Evolutionary conservation across 306 rosid species (phyloP).

Genomic region (Herpetospermum pedunculosum): DNA sequence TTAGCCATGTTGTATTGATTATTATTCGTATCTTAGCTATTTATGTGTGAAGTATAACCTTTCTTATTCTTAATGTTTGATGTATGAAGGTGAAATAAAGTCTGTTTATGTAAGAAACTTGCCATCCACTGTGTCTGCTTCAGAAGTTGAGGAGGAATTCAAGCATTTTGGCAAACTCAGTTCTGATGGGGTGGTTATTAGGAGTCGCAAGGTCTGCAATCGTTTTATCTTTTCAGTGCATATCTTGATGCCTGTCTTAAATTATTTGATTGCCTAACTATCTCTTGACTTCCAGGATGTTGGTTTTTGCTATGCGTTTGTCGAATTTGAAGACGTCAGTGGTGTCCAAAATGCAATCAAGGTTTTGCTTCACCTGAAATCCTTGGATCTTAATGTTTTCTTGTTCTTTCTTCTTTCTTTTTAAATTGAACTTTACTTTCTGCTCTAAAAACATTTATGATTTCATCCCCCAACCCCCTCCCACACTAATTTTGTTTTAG

Average conservation of each 20-base stretch:
- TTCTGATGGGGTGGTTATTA: conserved; percentile 72
- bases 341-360: conserved; percentile 87
- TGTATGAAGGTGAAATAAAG: conserved; percentile 53
- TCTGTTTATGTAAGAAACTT: conserved; percentile 90
- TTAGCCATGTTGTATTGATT: conserved; percentile 5
- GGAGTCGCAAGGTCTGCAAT: conserved; percentile 78
- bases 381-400: neutral
- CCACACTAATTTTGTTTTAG: neutral
- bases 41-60: neutral
- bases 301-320: conserved; percentile 96
- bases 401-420: neutral
- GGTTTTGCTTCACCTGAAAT: conserved; percentile 27
- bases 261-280: conserved; percentile 9
- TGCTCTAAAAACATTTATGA: neutral
- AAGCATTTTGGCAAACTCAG: conserved; percentile 70
- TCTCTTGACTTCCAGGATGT: conserved; percentile 57
- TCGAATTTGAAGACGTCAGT: conserved; percentile 74
- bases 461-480: neutral
- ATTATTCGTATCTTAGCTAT: neutral
- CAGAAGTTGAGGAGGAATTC: conserved; percentile 80
- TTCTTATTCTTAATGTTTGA: neutral
- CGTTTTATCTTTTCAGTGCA: conserved; percentile 1
- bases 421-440: neutral
- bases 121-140: conserved; percentile 58
- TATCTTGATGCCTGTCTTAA: neutral